Conservation (phyloP, 2,329 filamentous ascomycete genomes). For the Calonectria pauciramosa region DNA sequence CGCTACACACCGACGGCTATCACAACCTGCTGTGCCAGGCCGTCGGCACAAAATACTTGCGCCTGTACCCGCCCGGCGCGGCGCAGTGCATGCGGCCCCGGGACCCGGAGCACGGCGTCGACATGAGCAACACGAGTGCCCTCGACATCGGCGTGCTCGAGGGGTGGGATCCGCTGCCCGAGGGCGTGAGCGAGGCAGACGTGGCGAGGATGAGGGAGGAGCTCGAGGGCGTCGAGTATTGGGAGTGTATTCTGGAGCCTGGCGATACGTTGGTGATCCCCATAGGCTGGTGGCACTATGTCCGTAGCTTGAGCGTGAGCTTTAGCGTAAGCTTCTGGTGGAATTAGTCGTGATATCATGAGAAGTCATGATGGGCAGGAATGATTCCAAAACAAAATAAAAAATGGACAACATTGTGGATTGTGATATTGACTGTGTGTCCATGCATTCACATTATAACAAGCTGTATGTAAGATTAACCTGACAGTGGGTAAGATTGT, state of each 20-base stretch:
- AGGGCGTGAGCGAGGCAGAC: slow-evolving; percentile 46
- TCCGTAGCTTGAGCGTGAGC: slow-evolving; percentile 85
- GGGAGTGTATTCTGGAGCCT: slow-evolving; percentile 83
- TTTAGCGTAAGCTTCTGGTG: slow-evolving; percentile 99
- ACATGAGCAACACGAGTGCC: slow-evolving; percentile 92
- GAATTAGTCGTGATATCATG: slow-evolving; percentile 61
- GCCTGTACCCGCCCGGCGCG: slow-evolving; percentile 81
- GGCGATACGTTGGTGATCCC: slow-evolving; percentile 93
- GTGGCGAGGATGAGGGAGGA: slow-evolving; percentile 55
- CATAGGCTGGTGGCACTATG: slow-evolving; percentile 98
- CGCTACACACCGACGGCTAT: slow-evolving; percentile 93
- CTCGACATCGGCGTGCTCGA: slow-evolving; percentile 82
- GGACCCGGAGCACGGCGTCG: slow-evolving; percentile 76
- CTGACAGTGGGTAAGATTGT: not conserved
- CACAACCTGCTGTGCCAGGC: slow-evolving; percentile 94
- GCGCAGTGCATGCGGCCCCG: slow-evolving; percentile 72
- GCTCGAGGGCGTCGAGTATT: slow-evolving; percentile 73
- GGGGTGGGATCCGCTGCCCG: slow-evolving; percentile 64
- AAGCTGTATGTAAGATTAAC: not conserved
- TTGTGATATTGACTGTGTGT: not conserved
- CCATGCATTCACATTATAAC: not conserved
- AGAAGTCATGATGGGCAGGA: not conserved
- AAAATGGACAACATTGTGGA: not conserved
- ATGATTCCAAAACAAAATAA: not conserved
- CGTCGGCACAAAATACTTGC: slow-evolving; percentile 91